Percentiles rank a stretch among this genome's conserved stretches.
Evolutionary conservation across 2,329 filamentous ascomycete species (phyloP).

Genomic region (Venturiaceae sp.): DNA sequence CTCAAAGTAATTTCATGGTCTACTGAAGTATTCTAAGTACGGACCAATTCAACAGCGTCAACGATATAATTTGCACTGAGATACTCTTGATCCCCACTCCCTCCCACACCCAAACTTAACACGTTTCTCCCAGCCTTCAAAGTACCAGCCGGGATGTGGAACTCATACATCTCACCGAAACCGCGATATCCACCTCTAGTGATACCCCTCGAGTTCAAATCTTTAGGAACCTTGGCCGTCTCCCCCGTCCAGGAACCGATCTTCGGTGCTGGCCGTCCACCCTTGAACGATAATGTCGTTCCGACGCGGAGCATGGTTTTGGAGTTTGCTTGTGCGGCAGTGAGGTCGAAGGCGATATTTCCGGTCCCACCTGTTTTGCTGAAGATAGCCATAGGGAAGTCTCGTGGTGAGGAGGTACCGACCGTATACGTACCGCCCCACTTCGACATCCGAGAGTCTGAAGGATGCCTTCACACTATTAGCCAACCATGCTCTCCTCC

Average conservation of each 20-base stretch:
- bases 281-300: constrained; percentile 53
- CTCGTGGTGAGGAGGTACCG: constrained; percentile 39
- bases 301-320: constrained; percentile 49
- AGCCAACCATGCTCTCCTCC: neutral
- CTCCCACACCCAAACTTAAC: constrained; percentile 49
- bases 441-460: constrained; percentile 51
- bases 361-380: constrained; percentile 49
- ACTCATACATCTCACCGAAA: constrained; percentile 53
- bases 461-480: constrained; percentile 57
- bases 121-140: constrained; percentile 53
- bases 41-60: neutral
- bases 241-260: constrained; percentile 45
- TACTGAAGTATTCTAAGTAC: too few relatives aligned
- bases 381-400: constrained; percentile 59
- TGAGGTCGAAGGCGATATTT: constrained; percentile 51
- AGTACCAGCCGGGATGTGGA: constrained; percentile 48
- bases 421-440: constrained; percentile 56
- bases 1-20: too few relatives aligned
- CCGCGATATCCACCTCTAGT: constrained; percentile 58
- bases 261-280: constrained; percentile 46
- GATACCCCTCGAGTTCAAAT: constrained; percentile 55
- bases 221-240: constrained; percentile 44
- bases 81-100: constrained; percentile 45
- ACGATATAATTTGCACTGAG: constrained; percentile 46
- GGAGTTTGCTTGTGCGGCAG: constrained; percentile 35